Evolutionary conservation across 2,329 filamentous ascomycete genomes (phyloP).

Genomic region (Colletotrichum costaricense): DNA sequence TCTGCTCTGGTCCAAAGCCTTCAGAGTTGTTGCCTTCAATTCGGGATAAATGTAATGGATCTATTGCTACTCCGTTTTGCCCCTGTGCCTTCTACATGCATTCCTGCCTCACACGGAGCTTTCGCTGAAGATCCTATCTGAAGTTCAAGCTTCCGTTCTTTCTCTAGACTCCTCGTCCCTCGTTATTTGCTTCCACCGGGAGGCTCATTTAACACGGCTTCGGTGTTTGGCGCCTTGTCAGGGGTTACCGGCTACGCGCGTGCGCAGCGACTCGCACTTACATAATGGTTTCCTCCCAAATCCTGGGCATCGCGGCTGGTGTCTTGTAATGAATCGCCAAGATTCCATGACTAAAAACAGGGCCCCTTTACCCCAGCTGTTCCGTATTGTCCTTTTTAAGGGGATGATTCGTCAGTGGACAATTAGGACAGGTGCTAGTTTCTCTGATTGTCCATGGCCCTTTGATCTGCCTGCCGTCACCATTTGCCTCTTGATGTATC

Average conservation of each 20-base stretch:
- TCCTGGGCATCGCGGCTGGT: constrained; percentile 26
- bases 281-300: constrained; percentile 23
- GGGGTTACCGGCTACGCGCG: constrained; percentile 15
- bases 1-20: too few species aligned
- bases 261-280: constrained; percentile 21
- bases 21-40: too few species aligned
- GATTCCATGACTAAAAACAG: constrained; percentile 31
- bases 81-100: too few species aligned
- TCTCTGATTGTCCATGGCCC: not conserved
- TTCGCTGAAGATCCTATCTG: too few species aligned
- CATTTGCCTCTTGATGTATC: not conserved
- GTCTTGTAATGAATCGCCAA: constrained; percentile 27
- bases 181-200: too few species aligned
- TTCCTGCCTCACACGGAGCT: too few species aligned
- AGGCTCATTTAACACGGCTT: too few species aligned
- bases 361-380: not conserved
- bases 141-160: too few species aligned
- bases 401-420: not conserved
- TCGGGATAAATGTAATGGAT: too few species aligned
- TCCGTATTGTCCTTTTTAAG: constrained; percentile 1
- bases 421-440: not conserved
- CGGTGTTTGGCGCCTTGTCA: not conserved
- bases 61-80: too few species aligned
- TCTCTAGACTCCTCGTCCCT: too few species aligned
- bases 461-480: not conserved